Evolutionary conservation across 1,284 basidiomycete genomes (phyloP), one percentile per base, ranked within the genome.

Genomic region (Trichosporon inkin): DNA sequence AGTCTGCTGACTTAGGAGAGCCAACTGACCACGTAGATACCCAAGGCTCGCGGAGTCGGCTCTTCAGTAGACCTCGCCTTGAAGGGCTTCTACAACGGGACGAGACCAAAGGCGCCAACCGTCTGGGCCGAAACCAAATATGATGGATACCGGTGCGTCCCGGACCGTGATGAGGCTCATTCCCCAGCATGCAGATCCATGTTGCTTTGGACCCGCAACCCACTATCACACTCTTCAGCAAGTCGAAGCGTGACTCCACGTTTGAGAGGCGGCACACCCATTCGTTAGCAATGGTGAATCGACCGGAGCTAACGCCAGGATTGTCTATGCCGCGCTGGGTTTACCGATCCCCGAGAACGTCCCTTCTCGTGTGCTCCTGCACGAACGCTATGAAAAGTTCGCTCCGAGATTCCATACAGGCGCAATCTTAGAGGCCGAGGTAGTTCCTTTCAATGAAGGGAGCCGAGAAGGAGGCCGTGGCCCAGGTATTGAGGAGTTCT

Each of bases 111-210:
- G 6, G 47, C 54, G 16, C 16, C 80, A 6, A 76, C 71, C 52
- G 79, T 91, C 2, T 92, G 87, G 84, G 89, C 86, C 0, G 92
- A 95, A 78, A 90, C 85, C 1, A 94, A 95, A 75, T 92, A 92
- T 72, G 92, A 94, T 63, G 92, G 92, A 6, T 91, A 93, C 73
- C 82, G 90, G 70, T 88, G 57, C 56, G 72, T 59, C 34, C 8
- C 39, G 1, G 10, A 51, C 22, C 20, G 24, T 10, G 10, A 16
- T 16, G 10, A 3, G 22, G n/a, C 60, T 58, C 16, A 28, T 22
- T n/a, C 44, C 54, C 17, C 59, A 81, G 80, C n/a, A 78, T 82
- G 60, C 92, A 95, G 71, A 90, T 93, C 28, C 92, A 95, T 69
- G 82, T 92, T 22, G 80, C 86, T 64, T 69, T 86, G 4, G 64